Evolutionary conservation across 768 basidiomycete genomes (phyloP).

Genomic region (Xerocomus brunneocitrinus): DNA sequence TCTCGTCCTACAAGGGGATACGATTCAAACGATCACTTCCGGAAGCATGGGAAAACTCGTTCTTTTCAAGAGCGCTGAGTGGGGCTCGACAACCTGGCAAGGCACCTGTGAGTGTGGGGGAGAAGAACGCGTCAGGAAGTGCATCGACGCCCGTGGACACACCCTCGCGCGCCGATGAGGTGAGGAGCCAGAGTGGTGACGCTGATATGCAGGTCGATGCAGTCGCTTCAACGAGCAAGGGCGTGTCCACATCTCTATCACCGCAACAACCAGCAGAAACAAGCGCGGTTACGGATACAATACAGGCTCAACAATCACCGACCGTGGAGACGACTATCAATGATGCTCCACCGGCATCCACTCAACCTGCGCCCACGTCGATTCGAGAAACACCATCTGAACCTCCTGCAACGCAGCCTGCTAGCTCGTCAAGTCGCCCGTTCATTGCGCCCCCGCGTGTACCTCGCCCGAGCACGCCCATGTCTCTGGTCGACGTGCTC

Average conservation of each 20-base stretch:
- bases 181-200: neutral
- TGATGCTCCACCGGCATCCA: neutral
- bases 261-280: neutral
- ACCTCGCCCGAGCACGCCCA: conserved; percentile 8
- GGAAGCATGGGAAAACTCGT: conserved; percentile 12
- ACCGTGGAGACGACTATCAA: neutral
- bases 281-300: neutral
- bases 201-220: conserved; percentile 6
- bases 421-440: conserved; percentile 2
- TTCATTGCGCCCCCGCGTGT: conserved; percentile 23
- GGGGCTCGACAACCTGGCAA: neutral
- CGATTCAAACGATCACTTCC: conserved; percentile 18
- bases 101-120: neutral
- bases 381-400: neutral
- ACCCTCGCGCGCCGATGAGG: neutral
- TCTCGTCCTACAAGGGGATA: conserved; percentile 19
- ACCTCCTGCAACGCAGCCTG: conserved; percentile 3
- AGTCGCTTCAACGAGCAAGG: neutral
- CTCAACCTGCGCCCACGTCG: neutral
- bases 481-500: conserved; percentile 20
- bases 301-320: neutral
- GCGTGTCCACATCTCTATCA: neutral
- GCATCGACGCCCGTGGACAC: neutral
- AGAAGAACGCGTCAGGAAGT: neutral
- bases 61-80: conserved; percentile 24